These are phyloP conservation scores for Aciculosporium take DNA, from an alignment of 2,329 filamentous ascomycete species.

Conservation along the genomic window DNA sequence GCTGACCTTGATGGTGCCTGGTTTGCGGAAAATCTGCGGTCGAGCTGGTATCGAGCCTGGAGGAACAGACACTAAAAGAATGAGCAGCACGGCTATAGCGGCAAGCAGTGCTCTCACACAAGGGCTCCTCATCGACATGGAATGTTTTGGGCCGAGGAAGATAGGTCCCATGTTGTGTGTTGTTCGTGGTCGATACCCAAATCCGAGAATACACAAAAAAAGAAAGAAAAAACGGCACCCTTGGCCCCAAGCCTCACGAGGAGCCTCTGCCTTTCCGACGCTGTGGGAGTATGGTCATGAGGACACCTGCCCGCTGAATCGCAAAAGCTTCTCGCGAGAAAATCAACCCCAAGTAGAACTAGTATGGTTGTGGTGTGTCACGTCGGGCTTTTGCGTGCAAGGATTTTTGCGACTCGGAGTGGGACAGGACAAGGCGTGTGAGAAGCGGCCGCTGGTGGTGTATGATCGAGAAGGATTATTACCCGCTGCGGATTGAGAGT, in stretches of 20 bases:
- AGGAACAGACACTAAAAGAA: conserved; percentile 27
- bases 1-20: conserved; percentile 15
- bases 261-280: neutral
- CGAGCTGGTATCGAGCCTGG: conserved; percentile 27
- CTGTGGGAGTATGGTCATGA: neutral
- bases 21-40: conserved; percentile 24
- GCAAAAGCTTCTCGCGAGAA: neutral
- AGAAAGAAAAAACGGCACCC: neutral
- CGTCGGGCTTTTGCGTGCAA: neutral
- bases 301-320: neutral
- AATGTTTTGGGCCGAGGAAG: conserved; percentile 22
- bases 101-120: conserved; percentile 30
- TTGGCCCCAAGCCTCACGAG: neutral
- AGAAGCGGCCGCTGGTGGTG: neutral
- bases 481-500: neutral
- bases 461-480: neutral
- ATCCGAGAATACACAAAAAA: neutral
- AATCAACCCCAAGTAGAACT: neutral
- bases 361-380: neutral
- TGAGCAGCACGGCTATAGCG: conserved; percentile 27
- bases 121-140: conserved; percentile 35
- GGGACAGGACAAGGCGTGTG: neutral
- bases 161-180: conserved; percentile 21
- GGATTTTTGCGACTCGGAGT: neutral
- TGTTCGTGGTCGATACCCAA: too few species aligned